phyloP scores from a whole-genome alignment of 1,139 yeast species.

The Taphrina communis region DNA sequence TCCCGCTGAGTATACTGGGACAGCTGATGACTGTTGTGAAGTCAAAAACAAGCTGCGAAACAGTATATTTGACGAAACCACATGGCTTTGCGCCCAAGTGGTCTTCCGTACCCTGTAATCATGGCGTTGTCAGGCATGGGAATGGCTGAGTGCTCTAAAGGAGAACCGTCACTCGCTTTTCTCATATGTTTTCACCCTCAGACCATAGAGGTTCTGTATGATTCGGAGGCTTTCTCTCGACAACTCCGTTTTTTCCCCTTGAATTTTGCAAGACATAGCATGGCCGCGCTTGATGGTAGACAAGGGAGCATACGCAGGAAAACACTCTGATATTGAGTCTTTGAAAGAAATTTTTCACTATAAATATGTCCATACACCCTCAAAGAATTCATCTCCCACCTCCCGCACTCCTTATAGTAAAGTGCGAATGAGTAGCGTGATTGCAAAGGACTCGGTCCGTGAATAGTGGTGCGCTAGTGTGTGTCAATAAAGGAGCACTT shows the following conservation, averaged over 20 bases:
- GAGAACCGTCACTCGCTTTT: background rate
- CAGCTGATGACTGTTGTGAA: background rate
- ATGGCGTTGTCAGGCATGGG: background rate
- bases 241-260: too few relatives aligned
- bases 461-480: too few relatives aligned
- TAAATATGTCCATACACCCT: background rate
- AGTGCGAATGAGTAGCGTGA: too few relatives aligned
- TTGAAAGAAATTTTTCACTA: constrained; percentile 10
- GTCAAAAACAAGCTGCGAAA: background rate
- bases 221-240: background rate
- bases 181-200: background rate
- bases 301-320: background rate
- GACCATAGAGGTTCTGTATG: background rate
- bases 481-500: too few relatives aligned
- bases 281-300: background rate
- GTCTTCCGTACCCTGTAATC: background rate
- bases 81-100: background rate
- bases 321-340: constrained; percentile 5
- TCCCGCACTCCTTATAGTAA: too few relatives aligned
- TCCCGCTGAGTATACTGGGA: background rate
- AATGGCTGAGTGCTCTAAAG: background rate
- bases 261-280: background rate
- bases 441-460: too few relatives aligned
- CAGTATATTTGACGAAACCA: background rate
- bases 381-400: too few relatives aligned